A percentile compares a stretch with the other conserved stretches of the same genome.
phyloP scores from a whole-genome alignment of 148 eudicot genomes.

The Heliosperma pusillum region DNA sequence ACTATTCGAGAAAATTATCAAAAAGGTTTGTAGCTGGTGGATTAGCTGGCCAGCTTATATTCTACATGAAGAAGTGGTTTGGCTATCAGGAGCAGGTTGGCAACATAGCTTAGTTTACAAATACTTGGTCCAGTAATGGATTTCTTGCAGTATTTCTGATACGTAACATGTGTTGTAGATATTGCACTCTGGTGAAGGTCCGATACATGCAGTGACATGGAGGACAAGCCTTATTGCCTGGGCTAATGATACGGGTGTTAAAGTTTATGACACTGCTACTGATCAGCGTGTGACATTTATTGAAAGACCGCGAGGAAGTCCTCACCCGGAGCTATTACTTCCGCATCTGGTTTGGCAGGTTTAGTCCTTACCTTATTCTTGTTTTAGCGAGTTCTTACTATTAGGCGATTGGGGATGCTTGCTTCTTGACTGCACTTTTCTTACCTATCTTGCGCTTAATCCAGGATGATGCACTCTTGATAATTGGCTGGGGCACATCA shows the following conservation, averaged over 20 bases:
- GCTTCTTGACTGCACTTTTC: conserved; percentile 24
- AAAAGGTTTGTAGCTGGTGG: conserved; percentile 96
- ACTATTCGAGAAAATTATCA: conserved; percentile 68
- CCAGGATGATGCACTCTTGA: conserved; percentile 86
- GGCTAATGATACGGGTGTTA: conserved; percentile 97
- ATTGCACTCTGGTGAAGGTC: conserved; percentile 98
- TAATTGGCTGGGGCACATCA: conserved; percentile 98
- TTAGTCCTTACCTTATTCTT: background rate
- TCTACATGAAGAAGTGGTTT: conserved; percentile 78
- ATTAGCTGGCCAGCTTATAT: conserved; percentile 82
- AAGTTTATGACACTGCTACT: conserved; percentile 85
- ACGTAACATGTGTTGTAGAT: conserved; percentile 40
- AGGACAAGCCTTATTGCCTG: conserved; percentile 83
- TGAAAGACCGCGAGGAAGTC: conserved; percentile 93
- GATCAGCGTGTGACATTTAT: conserved; percentile 83
- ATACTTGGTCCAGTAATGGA: background rate
- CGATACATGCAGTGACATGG: conserved; percentile 93
- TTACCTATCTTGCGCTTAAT: conserved; percentile 27
- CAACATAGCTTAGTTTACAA: conserved; percentile 11
- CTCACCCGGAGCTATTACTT: conserved; percentile 88
- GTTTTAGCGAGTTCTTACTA: background rate
- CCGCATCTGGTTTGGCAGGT: conserved; percentile 99
- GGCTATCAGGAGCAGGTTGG: conserved; percentile 92
- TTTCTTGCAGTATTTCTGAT: background rate
- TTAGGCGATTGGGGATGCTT: background rate